phyloP scores from a whole-genome alignment of 495 filamentous ascomycete species.

The Podospora appendiculata region DNA sequence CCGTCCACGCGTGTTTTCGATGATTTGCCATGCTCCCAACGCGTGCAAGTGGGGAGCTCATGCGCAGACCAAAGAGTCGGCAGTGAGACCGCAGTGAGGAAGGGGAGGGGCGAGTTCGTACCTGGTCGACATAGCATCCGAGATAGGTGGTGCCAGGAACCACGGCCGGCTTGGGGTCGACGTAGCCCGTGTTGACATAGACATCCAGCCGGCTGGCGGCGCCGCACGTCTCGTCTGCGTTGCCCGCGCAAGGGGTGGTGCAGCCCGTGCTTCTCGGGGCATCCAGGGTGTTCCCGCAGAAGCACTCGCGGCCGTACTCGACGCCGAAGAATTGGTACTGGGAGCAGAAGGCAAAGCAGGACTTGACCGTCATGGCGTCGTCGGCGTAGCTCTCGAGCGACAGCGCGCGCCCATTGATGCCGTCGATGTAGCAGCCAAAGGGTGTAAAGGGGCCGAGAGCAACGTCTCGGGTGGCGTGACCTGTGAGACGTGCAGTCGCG shows the following conservation, averaged over 20 bases:
- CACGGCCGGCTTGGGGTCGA: background rate
- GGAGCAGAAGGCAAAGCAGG: slow-evolving; percentile 23
- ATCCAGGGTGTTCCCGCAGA: slow-evolving; percentile 9
- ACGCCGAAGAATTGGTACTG: slow-evolving; percentile 8
- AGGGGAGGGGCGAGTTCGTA: too few species aligned
- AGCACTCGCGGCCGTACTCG: slow-evolving; percentile 10
- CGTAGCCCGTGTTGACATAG: slow-evolving; percentile 15
- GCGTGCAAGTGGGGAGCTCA: too few species aligned
- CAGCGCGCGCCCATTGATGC: slow-evolving; percentile 45
- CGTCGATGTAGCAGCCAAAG: slow-evolving; percentile 7
- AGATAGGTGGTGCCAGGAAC: slow-evolving; percentile 4
- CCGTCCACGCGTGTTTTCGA: too few species aligned
- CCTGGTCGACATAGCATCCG: slow-evolving; percentile 11
- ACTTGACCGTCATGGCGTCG: slow-evolving; percentile 25
- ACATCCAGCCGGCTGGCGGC: slow-evolving; percentile 4
- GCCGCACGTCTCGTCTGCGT: slow-evolving; percentile 6
- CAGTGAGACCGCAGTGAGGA: too few species aligned
- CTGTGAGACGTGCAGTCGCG: too few species aligned
- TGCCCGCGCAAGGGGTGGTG: slow-evolving; percentile 5
- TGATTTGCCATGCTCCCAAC: too few species aligned
- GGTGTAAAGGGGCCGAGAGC: too few species aligned
- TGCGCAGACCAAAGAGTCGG: too few species aligned
- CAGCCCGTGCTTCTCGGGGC: background rate
- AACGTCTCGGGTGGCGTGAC: too few species aligned
- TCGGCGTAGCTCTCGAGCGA: background rate